phyloP scores from a whole-genome alignment of 768 basidiomycete species.

The Trametes gibbosa region DNA sequence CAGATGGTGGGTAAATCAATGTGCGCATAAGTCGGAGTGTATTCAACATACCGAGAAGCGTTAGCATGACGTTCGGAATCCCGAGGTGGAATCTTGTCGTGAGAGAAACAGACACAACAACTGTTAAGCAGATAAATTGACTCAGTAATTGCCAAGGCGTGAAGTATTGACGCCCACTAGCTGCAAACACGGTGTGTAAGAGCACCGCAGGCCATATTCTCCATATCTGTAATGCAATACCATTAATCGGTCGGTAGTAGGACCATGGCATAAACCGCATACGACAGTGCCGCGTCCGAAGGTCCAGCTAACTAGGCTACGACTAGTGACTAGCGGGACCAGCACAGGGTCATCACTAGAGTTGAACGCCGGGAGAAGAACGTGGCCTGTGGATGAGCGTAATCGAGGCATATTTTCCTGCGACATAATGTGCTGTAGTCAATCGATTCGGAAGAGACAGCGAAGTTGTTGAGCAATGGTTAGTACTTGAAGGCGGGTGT shows the following conservation, averaged over 20 bases:
- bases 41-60: conserved; percentile 49
- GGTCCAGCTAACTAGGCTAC: conserved; percentile 33
- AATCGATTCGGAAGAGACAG: no score
- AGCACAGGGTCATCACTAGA: conserved; percentile 2
- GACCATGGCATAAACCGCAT: conserved; percentile 4
- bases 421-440: neutral
- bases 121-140: conserved; percentile 24
- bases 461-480: neutral
- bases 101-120: conserved; percentile 44
- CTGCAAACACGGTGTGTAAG: conserved; percentile 58
- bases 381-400: conserved; percentile 7
- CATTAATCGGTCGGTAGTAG: neutral
- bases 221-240: conserved; percentile 40
- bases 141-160: neutral
- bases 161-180: conserved; percentile 31
- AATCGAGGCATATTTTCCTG: neutral
- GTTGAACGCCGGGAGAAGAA: conserved; percentile 16
- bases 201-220: conserved; percentile 66
- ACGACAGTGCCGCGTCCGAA: conserved; percentile 46
- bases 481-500: neutral
- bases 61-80: conserved; percentile 58
- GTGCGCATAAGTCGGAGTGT: neutral
- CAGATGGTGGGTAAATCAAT: neutral
- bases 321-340: conserved; percentile 19
- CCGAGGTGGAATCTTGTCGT: conserved; percentile 37